Conservation (phyloP, 1,139 yeast species). For the Magnusiomyces suaveolens region DNA sequence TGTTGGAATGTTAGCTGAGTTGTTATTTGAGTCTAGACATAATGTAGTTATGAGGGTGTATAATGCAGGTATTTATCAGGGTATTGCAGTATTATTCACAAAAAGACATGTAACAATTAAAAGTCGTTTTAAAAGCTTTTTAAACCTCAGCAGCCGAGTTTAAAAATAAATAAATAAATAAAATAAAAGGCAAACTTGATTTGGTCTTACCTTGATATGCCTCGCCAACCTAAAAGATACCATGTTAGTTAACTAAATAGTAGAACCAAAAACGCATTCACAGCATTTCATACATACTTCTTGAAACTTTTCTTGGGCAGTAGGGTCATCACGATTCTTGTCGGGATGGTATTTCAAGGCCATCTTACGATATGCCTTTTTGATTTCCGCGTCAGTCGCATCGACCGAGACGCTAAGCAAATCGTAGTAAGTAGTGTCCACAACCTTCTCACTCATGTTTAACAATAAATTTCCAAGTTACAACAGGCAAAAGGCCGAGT, state of each 20-base stretch:
- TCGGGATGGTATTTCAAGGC: constrained; percentile 92
- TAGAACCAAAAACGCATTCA: neutral
- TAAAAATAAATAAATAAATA: no score
- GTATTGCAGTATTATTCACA: neutral
- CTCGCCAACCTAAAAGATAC: constrained; percentile 23
- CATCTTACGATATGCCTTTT: constrained; percentile 83
- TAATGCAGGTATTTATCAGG: no score
- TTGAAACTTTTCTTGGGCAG: constrained; percentile 58
- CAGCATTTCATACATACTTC: constrained; percentile 19
- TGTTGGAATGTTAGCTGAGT: constrained; percentile 24
- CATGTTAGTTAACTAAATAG: neutral
- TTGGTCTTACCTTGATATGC: constrained; percentile 26
- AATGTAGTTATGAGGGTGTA: neutral
- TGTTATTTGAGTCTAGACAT: neutral
- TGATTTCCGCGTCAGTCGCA: constrained; percentile 77
- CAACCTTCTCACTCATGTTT: constrained; percentile 26
- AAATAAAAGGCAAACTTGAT: no score
- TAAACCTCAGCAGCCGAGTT: neutral
- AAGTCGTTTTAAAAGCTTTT: no score
- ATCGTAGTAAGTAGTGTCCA: constrained; percentile 85
- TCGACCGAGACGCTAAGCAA: constrained; percentile 53
- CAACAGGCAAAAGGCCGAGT: neutral
- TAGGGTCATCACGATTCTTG: constrained; percentile 81
- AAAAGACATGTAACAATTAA: no score
- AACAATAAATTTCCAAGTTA: neutral